These are phyloP conservation scores for Ustilago bromivora DNA, from an alignment of 1,284 basidiomycete genomes.

Conservation along the genomic window DNA sequence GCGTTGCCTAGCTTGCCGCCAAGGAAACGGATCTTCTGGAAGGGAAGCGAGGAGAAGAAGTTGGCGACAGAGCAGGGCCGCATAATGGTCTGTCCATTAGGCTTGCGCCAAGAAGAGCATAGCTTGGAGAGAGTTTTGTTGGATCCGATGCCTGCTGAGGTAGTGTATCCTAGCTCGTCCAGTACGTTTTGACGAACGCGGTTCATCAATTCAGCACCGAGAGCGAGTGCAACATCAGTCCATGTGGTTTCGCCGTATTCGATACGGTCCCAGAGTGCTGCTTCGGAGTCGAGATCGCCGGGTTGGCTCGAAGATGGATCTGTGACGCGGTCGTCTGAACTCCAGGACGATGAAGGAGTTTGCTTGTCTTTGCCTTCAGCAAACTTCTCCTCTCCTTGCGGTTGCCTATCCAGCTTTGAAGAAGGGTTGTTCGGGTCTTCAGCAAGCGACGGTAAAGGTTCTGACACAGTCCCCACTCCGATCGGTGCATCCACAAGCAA, in stretches of 20 bases:
- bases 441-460: conserved; percentile 16
- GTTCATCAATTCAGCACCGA: conserved; percentile 90
- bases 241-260: conserved; percentile 74
- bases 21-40: conserved; percentile 80
- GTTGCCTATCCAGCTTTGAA: conserved; percentile 49
- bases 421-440: conserved; percentile 5
- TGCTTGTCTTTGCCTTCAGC: conserved; percentile 48
- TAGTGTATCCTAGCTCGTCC: conserved; percentile 86
- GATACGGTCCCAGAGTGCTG: conserved; percentile 40
- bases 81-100: conserved; percentile 65
- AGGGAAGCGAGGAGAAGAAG: conserved; percentile 59
- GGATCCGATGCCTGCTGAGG: conserved; percentile 91
- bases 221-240: conserved; percentile 91
- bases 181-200: conserved; percentile 79
- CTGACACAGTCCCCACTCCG: conserved; percentile 38
- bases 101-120: conserved; percentile 60
- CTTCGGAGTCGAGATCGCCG: conserved; percentile 46
- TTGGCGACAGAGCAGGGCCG: conserved; percentile 52
- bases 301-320: conserved; percentile 44
- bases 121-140: conserved; percentile 97
- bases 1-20: conserved; percentile 94
- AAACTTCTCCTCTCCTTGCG: conserved; percentile 19
- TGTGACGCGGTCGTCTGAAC: conserved; percentile 38
- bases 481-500: conserved; percentile 50
- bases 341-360: conserved; percentile 22